Evolutionary conservation across 1,284 basidiomycete species (phyloP), one percentile per base, ranked within the genome.

Genomic region (Termitomyces sp.): DNA sequence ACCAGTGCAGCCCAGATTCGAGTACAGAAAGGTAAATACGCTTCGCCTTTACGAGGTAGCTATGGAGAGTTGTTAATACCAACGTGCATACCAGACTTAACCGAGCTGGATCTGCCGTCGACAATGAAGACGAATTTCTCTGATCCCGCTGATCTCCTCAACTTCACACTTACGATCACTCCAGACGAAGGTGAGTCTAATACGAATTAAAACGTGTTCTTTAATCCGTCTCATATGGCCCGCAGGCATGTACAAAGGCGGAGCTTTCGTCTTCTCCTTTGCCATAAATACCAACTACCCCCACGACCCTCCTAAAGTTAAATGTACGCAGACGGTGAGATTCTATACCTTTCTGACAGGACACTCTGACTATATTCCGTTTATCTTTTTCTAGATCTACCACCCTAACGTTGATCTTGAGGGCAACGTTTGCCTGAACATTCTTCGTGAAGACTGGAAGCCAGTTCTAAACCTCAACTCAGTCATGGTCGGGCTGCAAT

Each of bases 371-470:
- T 18, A 38, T 35, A 39, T 44, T 11, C 16, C 47, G 39, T 40
- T 28, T 37, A 18, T 47, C 24, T 18, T 16, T 19, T 46, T 18
- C 59, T 54, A 97, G 95, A 97, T 99, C 67, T 99, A 99, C 71
- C 97, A 99, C 69, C 97, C 97, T 1, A 99, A 99, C 66, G 86
- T 99, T 44, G 96, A 99, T 70, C 80, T 97, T 33, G 93, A 98
- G 66, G 95, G 95, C 46, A 97, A 97, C 62, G 93, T 98, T 35
- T 96, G 93, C 73, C 69, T 96, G 65, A 99, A 99, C 75, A 98
- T 99, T 64, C 80, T 99, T 55, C 85, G 97, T 68, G 97, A 99
- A 76, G 97, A 99, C 74, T 99, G 97, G 97, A 99, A 99, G 68
- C 97, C 97, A 13, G 97, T 98, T 3, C 79, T 99, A 49, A 98